A percentile compares a stretch with the other conserved stretches of the same genome.
Conservation (phyloP, 2,329 filamentous ascomycete species). For the Cercospora beticola region DNA sequence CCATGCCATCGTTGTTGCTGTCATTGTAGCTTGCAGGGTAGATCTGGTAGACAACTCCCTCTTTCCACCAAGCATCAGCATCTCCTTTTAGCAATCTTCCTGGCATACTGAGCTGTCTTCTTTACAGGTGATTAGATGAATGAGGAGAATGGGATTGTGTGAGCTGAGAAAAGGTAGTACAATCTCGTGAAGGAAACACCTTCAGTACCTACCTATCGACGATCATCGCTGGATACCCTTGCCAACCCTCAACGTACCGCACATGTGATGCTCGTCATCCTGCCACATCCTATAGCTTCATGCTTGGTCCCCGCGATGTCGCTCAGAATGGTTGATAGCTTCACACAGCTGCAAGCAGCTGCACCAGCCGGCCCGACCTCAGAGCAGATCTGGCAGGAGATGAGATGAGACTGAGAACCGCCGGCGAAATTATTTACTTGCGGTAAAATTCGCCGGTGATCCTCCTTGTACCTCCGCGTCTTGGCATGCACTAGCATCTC, state of each 20-base stretch:
- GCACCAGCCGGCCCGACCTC: neutral
- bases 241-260: neutral
- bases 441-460: neutral
- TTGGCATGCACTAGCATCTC: neutral
- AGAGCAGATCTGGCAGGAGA: neutral
- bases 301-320: neutral
- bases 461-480: neutral
- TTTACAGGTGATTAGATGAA: neutral
- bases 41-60: conserved; percentile 46
- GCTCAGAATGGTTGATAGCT: conserved; percentile 7
- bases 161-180: neutral
- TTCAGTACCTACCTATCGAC: neutral
- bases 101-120: neutral
- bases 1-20: conserved; percentile 59
- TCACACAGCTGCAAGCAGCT: neutral
- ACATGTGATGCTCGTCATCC: conserved; percentile 2
- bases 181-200: neutral
- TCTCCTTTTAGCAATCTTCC: neutral
- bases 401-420: neutral
- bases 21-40: conserved; percentile 58
- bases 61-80: conserved; percentile 8
- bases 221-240: neutral
- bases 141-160: neutral
- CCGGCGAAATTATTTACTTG: neutral
- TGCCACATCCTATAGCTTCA: neutral